Base-by-base conservation (phyloP, 129 eudicot genomes). In the Flaveria bidentis region DNA sequence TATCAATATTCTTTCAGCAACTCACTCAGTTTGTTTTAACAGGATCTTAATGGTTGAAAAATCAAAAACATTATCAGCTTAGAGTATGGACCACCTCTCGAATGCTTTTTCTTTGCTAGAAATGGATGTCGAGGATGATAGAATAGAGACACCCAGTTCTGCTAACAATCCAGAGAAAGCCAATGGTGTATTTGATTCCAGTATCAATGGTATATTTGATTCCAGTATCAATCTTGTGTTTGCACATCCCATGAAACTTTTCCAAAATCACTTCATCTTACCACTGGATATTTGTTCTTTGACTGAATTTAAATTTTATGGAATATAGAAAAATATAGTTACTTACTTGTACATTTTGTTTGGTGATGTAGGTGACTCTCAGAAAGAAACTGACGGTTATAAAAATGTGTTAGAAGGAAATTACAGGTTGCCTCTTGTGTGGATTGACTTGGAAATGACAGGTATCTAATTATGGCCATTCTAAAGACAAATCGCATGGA, bases 371-470 rank as follows among this genome's bases (percentile, higher is more conserved):
- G 94, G 84, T 78, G 73, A 80, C 78, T 74, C 79, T 55, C 82
- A 84, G 82, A 73, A 63, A 68, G 77, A 78, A 45, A 69, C 78
- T 58, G 79, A 84, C 51, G 76, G 26, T 67, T 64, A 72, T 39
- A 72, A 74, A 36, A 83, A 58, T 71, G 20, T 55, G 25, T 42
- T 25, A 51, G 67, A 75, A 30, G 86, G 57, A 69, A 86, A 82
- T 51, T 94, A 77, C 84, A 83, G 39, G 80, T 45, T 82, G 83
- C 99, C 99, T 53, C 97, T 95, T 55, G 96, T 91, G 64, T 95
- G 99, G 99, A 95, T 95, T 65, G 97, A 95, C 85, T 82, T 95
- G 88, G 99, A 95, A 86, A 95, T 95, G 99, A 95, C 99, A 67
- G 99, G 99, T 87, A 69, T 55, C 22, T 67, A 44, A 65, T 52